Evolutionary conservation across 1,284 basidiomycete species (phyloP), one percentile per base, ranked within the genome.

Genomic region (Peniophora sp.): DNA sequence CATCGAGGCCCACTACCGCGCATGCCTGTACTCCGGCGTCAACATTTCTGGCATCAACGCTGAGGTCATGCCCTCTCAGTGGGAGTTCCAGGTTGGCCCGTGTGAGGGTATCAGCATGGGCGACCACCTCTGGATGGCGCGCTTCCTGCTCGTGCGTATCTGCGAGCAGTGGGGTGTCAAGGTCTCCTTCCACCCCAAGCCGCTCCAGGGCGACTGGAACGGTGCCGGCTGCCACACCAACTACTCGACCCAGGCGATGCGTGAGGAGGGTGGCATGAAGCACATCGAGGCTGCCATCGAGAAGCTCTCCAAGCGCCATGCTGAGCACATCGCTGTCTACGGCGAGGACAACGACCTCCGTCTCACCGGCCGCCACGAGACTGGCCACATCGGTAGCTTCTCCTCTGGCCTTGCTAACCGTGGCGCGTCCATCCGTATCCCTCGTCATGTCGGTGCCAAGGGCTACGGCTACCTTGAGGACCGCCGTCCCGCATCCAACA

Each of bases 41-140:
- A 95, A 94, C 77, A 98, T 98, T 76, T 96, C 92, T 57, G 97
- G 97, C 67, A 98, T 99, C 77, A 99, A 99, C 71, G 97, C 97
- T 59, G 97, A 99, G 75, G 97, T 99, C 62, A 98, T 99, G 96
- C 96, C 97, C 24, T 88, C 95, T 54, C 97, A 99, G 73, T 98
- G 95, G 95, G 96, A 99, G 76, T 99, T 97, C 89, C 97, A 99
- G 73, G 94, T 99, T 62, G 96, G 96, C 55, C 96, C 96, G 39
- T 98, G 96, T 67, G 87, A 90, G 69, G 96, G 96, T 58, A 97
- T 99, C 70, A 81, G 90, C 60, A 97, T 99, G 92, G 96, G 96
- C 62, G 96, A 99, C 72, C 94, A 97, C 73, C 85, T 97, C 63
- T 95, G 91, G 91, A 92, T 97, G 81, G 91, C 94, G 45, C 90